Percentiles rank a stretch among this genome's conserved stretches.
These are phyloP conservation scores for Rhodosporidiobolus odoratus DNA, from an alignment of 768 basidiomycete genomes.

Conservation along the genomic window DNA sequence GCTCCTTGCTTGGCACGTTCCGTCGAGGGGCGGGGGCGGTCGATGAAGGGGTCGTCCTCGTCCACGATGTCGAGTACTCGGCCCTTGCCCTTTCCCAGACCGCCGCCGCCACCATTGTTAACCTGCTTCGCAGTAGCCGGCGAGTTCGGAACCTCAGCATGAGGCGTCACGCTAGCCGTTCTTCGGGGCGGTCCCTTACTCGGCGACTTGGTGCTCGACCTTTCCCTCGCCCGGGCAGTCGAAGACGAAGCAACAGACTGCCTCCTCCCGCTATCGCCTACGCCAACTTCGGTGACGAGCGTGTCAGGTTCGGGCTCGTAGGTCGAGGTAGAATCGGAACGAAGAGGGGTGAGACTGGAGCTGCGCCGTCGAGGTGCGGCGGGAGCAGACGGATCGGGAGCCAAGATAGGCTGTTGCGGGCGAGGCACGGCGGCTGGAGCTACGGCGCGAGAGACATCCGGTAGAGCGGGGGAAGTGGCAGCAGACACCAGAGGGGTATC, in stretches of 20 bases:
- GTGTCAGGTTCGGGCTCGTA: constrained; percentile 26
- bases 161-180: neutral
- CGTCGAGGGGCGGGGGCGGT: neutral
- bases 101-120: neutral
- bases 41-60: constrained; percentile 1
- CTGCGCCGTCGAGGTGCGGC: neutral
- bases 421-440: no score
- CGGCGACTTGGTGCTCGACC: neutral
- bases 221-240: neutral
- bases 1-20: neutral
- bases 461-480: no score
- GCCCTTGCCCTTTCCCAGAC: neutral
- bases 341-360: neutral
- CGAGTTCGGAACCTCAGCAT: neutral
- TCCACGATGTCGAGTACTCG: neutral
- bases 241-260: neutral
- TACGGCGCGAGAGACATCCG: no score
- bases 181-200: neutral
- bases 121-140: neutral
- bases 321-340: neutral
- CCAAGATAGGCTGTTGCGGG: no score
- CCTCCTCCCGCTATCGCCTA: neutral
- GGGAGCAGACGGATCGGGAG: neutral
- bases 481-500: neutral
- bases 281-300: neutral